Base-by-base conservation (phyloP, 2,329 filamentous ascomycete species). In the Diaporthe vaccinii region DNA sequence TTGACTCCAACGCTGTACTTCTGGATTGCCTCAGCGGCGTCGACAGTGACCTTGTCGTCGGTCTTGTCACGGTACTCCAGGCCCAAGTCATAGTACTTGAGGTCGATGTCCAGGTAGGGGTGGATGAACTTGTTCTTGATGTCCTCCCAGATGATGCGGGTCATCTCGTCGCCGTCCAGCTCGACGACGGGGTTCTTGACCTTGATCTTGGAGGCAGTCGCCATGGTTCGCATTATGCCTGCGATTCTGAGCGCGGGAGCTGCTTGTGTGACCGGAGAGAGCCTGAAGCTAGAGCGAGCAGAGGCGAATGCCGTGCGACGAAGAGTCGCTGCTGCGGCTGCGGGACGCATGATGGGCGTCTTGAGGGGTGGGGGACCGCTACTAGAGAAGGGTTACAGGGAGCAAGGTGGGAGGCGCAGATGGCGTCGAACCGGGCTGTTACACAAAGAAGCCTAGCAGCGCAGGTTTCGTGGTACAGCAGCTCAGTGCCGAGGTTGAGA, bases 81-180 rank as follows among this genome's bases (percentile, higher is more conserved):
- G 77, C 97, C 97, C 81, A 98, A 87, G 84, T 98, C 95, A 86
- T 98, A 98, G 91, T 98, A 98, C 90, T 99, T 98, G 83, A 99
- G 92, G 86, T 98, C 96, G 85, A 99, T 92, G 85, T 98, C 96
- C 80, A 99, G 93, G 88, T 97, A 98, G 74, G 96, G 96, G 87
- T 93, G 90, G 87, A 98, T 98, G 89, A 98, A 96, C 91, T 97
- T 98, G 88, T 98, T 94, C 91, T 98, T 98, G 91, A 99, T 99
- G 86, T 94, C 93, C 89, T 98, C 90, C 97, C 97, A 99, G 89
- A 99, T 99, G 85, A 99, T 96, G 82, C 97, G 91, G 81, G 97
- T 99, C 97, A 98, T 98, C 93, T 95, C 92, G 81, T 93, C 92
- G 82, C 96, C 96, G 85, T 98, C 96, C 82, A 98, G 91, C 89